Evolutionary conservation across 768 basidiomycete genomes (phyloP).

Genomic region (Kwoniella shandongensis): DNA sequence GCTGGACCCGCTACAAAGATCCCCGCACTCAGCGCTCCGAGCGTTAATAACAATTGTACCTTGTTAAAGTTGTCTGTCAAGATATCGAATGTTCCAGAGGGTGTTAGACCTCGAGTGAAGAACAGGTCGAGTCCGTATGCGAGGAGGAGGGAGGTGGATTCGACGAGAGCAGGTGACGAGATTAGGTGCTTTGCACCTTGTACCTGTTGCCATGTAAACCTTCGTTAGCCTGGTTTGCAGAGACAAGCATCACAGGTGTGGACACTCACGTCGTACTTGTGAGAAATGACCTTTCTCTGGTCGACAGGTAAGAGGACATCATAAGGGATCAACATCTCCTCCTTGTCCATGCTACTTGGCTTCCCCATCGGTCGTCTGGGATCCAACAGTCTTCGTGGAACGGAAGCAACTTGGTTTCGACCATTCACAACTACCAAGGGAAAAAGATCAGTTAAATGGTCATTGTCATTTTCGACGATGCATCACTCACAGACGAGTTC

Average conservation of each 20-base stretch:
- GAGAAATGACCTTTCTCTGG: constrained; percentile 61
- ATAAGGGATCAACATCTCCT: constrained; percentile 82
- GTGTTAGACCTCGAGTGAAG: constrained; percentile 70
- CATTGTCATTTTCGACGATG: neutral
- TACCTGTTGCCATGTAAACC: constrained; percentile 57
- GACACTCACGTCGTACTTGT: constrained; percentile 59
- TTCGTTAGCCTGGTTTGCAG: neutral
- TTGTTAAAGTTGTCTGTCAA: constrained; percentile 92
- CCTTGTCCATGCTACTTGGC: constrained; percentile 71
- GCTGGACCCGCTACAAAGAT: constrained; percentile 80
- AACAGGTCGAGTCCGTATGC: constrained; percentile 87
- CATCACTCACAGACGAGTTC: constrained; percentile 74
- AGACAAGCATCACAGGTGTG: neutral
- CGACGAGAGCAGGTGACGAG: constrained; percentile 79
- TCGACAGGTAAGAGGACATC: constrained; percentile 77
- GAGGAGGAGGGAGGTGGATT: constrained; percentile 87
- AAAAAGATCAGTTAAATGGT: neutral
- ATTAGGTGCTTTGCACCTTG: constrained; percentile 67
- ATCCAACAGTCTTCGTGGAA: constrained; percentile 73
- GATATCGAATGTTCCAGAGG: constrained; percentile 88
- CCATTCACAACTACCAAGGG: constrained; percentile 59
- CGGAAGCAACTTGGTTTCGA: constrained; percentile 69
- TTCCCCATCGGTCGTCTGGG: constrained; percentile 79
- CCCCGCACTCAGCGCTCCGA: constrained; percentile 68
- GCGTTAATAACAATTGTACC: constrained; percentile 79